A percentile compares a stretch with the other conserved stretches of the same genome.
These are phyloP conservation scores for Scalesia atractyloides DNA, from an alignment of 129 eudicot genomes.

Conservation along the genomic window DNA sequence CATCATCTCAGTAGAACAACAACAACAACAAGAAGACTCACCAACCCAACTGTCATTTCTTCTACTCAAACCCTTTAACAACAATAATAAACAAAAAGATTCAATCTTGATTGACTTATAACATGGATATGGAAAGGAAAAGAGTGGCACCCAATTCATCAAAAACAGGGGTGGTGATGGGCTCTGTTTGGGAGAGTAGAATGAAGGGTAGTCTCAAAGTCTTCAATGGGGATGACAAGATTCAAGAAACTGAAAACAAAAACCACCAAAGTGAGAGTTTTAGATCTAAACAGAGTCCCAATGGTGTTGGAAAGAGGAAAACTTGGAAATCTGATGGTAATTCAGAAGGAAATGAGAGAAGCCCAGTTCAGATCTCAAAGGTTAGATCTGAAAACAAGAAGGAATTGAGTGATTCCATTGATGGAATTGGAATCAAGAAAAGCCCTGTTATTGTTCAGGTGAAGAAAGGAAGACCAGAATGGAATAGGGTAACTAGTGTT, in stretches of 20 bases:
- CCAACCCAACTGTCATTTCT: slow-evolving; percentile 51
- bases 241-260: slow-evolving; percentile 18
- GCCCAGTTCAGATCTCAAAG: slow-evolving; percentile 58
- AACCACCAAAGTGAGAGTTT: slow-evolving; percentile 33
- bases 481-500: slow-evolving; percentile 27
- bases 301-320: slow-evolving; percentile 61
- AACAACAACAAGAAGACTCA: slow-evolving; percentile 32
- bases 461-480: slow-evolving; percentile 42
- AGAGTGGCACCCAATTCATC: slow-evolving; percentile 35
- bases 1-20: slow-evolving; percentile 19
- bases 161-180: slow-evolving; percentile 48
- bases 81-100: slow-evolving; percentile 3
- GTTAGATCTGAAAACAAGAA: slow-evolving; percentile 56
- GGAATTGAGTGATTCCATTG: slow-evolving; percentile 40
- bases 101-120: slow-evolving; percentile 23
- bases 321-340: slow-evolving; percentile 78
- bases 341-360: slow-evolving; percentile 40
- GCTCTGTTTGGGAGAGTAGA: slow-evolving; percentile 86
- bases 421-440: slow-evolving; percentile 48
- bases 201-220: slow-evolving; percentile 76
- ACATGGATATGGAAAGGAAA: slow-evolving; percentile 53
- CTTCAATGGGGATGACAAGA: slow-evolving; percentile 42
- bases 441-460: slow-evolving; percentile 40
- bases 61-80: slow-evolving; percentile 50
- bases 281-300: slow-evolving; percentile 47